Evolutionary conservation across 768 basidiomycete genomes (phyloP), one percentile per base, ranked within the genome.

Genomic region (Amanita jacksonii): DNA sequence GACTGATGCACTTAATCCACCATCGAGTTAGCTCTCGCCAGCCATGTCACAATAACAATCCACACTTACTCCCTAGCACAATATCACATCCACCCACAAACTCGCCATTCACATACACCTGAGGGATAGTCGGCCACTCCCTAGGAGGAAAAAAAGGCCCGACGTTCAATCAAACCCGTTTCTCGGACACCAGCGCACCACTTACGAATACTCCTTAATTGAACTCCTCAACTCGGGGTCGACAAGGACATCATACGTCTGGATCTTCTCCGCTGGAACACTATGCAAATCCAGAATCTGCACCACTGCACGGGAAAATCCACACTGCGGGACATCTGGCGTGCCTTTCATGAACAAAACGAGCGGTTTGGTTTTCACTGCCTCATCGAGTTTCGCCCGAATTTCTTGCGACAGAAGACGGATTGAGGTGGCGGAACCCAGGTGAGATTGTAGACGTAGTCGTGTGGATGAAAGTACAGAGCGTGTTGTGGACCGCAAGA

Each of bases 291-390:
- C 87, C 40, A 99, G 72, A 37, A 97, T 79, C 60, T 97, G 93
- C 23, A 91, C 75, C 0, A 85, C 91, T 0, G 94, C 94, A 40
- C 94, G 76, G 13, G 92, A 96, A 74, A 98, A 99, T 9, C 94
- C 94, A 49, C 94, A 98, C 54, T 91, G 81, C 1, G 94, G 94
- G 5, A 69, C 58, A 18, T 79, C 72, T 0, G 87, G 90, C 12
- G 85, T 90, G 8, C 96, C 96, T 60, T 99, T 99, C 94, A 99
- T 98, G 69, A 99, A 98, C 4, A 98, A 68, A 1, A 99, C 96
- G 5, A 98, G 74, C 0, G 92, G 92, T 34, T 75, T 77, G 1
- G 73, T 65, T 6, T 71, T 63, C 20, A 98, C 74, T 2, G 92
- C 91, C 52, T 77, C 61, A 57, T 85, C 74, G n/a, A 89, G 77